Evolutionary conservation across 2,329 filamentous ascomycete species (phyloP), one percentile per base, ranked within the genome.

Genomic region (Aspergillus proliferans): DNA sequence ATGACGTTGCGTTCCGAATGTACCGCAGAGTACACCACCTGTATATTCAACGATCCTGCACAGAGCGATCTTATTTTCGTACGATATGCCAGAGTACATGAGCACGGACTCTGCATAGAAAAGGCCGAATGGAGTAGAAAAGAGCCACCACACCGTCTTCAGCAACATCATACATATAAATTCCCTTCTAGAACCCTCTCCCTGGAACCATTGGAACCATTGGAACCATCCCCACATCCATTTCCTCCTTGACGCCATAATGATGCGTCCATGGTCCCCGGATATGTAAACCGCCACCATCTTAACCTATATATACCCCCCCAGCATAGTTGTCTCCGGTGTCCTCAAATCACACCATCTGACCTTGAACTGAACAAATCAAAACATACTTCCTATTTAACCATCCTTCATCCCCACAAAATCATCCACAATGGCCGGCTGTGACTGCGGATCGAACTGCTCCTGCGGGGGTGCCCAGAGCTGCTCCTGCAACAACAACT

Each of bases 401-500:
- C 38, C 6, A 40, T 40, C 18, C n/a, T n/a, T 6, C 34, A 36
- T 36, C 18, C 19, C 12, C 14, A 30, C 26, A 3, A 44, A 43
- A 15, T 2, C 8, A 28, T 22, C 44, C 9, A 45, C 14, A 33
- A 33, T 34, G 8, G n/a, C 24, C 49, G 64, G 54, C 41, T 70
- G 67, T 46, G 57, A 50, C 46, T 70, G 67, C 48, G 64, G 65
- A 57, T 54, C 55, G n/a, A 59, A 47, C 43, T 70, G 67, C 48
- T 54, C 47, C 51, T 70, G 67, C 53, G 53, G 51, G 10, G 67
- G 67, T 47, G 49, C 61, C 18, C 56, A 62, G 42, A 56, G 44
- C 49, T 70, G 67, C 53, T 61, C 61, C 48, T 70, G 67, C 51
- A 57, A 58, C 41, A 58, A 59, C 48, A 58, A 53, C 51, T 70